Evolutionary conservation across 805 yeast species (phyloP).

Genomic region (Candida sithepensis): DNA sequence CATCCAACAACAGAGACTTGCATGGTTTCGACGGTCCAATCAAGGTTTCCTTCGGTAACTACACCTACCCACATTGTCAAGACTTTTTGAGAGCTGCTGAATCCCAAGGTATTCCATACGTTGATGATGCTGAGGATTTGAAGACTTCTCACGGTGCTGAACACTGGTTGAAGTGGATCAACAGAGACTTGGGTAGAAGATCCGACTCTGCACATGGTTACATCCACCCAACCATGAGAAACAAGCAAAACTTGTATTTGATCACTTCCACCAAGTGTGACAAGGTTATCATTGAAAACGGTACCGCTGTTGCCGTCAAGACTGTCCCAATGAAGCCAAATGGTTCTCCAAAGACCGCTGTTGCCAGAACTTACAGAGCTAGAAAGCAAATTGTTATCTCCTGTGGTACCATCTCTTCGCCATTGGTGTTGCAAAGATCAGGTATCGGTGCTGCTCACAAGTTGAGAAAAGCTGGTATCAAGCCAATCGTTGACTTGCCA

Average conservation of each 20-base stretch:
- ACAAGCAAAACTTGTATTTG: slow-evolving; percentile 23
- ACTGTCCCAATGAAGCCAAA: slow-evolving; percentile 23
- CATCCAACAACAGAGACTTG: slow-evolving; percentile 27
- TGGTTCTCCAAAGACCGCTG: slow-evolving; percentile 11
- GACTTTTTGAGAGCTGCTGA: slow-evolving; percentile 27
- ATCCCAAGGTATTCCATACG: slow-evolving; percentile 25
- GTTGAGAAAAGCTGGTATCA: slow-evolving; percentile 26
- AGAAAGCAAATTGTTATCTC: slow-evolving; percentile 42
- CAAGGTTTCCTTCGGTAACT: slow-evolving; percentile 29
- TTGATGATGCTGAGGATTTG: slow-evolving; percentile 26
- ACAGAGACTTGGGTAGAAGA: slow-evolving; percentile 29
- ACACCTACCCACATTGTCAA: slow-evolving; percentile 25
- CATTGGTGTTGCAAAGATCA: slow-evolving; percentile 44
- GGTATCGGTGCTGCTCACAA: slow-evolving; percentile 37
- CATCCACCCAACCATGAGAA: slow-evolving; percentile 29
- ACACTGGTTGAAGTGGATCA: slow-evolving; percentile 29
- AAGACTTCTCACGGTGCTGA: slow-evolving; percentile 26
- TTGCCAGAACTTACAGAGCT: slow-evolving; percentile 28
- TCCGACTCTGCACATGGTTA: slow-evolving; percentile 29
- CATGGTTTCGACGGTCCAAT: slow-evolving; percentile 31
- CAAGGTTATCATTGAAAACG: slow-evolving; percentile 25
- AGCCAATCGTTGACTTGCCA: slow-evolving; percentile 28
- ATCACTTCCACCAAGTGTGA: slow-evolving; percentile 26
- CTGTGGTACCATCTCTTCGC: slow-evolving; percentile 46
- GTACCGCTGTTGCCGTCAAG: slow-evolving; percentile 23